Percentiles rank a stretch among this genome's conserved stretches.
These are phyloP conservation scores for Ganoderma multipileum DNA, from an alignment of 1,284 basidiomycete genomes.

Conservation along the genomic window DNA sequence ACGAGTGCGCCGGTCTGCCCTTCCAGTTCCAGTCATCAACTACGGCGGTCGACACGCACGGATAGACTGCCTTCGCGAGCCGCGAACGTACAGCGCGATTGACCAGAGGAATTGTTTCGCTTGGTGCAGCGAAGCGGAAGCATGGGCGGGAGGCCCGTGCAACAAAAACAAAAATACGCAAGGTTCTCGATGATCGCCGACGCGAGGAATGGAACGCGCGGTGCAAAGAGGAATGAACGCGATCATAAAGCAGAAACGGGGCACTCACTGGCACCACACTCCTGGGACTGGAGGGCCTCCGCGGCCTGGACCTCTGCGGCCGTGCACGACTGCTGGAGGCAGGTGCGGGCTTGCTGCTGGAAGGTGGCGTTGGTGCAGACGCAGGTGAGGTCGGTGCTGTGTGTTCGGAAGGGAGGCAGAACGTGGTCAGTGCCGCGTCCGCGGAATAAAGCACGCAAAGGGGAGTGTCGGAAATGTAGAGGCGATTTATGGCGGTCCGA, in stretches of 20 bases:
- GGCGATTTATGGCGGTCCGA: too few species aligned
- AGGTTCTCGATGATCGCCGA: not conserved
- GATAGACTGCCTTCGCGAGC: not conserved
- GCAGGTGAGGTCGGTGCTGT: slow-evolving; percentile 37
- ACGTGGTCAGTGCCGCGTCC: not conserved
- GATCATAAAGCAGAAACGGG: slow-evolving; percentile 27
- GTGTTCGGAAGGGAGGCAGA: not conserved
- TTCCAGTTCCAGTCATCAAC: not conserved
- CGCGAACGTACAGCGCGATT: not conserved
- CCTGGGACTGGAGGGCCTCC: slow-evolving; percentile 28
- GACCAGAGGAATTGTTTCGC: not conserved
- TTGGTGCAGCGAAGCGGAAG: not conserved
- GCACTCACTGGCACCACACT: slow-evolving; percentile 40
- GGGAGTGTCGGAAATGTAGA: too few species aligned
- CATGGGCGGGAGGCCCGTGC: not conserved
- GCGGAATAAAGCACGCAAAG: too few species aligned
- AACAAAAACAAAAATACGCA: not conserved
- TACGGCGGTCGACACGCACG: not conserved
- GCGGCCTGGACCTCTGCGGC: slow-evolving; percentile 33
- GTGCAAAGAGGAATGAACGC: not conserved
- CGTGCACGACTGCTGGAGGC: slow-evolving; percentile 35
- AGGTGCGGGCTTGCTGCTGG: slow-evolving; percentile 32
- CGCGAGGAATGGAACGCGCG: too few species aligned
- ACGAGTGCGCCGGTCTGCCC: not conserved
- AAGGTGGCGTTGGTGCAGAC: slow-evolving; percentile 37